phyloP scores from a whole-genome alignment of 345 rosid species.

The Conringia planisiliqua region DNA sequence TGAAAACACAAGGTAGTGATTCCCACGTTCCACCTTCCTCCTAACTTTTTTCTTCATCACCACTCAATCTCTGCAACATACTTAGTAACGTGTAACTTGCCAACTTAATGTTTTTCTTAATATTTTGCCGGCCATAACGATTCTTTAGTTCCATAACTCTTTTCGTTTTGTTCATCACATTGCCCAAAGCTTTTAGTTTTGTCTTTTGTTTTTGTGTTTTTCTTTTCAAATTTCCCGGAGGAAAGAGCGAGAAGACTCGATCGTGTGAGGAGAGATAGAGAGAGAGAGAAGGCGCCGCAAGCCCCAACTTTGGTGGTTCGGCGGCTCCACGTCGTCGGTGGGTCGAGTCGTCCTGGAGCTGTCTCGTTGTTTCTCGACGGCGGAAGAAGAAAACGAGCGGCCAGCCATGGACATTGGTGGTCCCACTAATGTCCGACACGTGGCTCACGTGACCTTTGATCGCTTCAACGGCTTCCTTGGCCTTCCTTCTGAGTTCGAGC shows the following conservation, averaged over 20 bases:
- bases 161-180: background rate
- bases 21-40: slow-evolving; percentile 39
- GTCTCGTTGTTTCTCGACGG: slow-evolving; percentile 57
- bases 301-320: slow-evolving; percentile 18
- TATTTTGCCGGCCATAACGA: slow-evolving; percentile 18
- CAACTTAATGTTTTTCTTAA: background rate
- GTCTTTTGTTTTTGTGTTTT: background rate
- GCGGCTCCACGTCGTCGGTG: slow-evolving; percentile 18
- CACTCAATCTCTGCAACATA: slow-evolving; percentile 35
- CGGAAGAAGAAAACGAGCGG: slow-evolving; percentile 44
- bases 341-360: slow-evolving; percentile 54
- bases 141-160: background rate
- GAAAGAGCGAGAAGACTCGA: background rate
- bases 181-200: background rate
- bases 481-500: slow-evolving; percentile 89
- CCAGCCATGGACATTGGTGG: slow-evolving; percentile 79
- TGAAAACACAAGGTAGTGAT: slow-evolving; percentile 18
- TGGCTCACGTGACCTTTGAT: slow-evolving; percentile 95
- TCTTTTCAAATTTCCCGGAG: too few relatives aligned
- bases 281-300: slow-evolving; percentile 12
- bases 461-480: slow-evolving; percentile 93
- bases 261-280: slow-evolving; percentile 15
- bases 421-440: slow-evolving; percentile 83
- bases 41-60: slow-evolving; percentile 34
- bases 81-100: slow-evolving; percentile 6